Conservation (phyloP, 805 yeast species). For the Isabelozyma rhagii region DNA sequence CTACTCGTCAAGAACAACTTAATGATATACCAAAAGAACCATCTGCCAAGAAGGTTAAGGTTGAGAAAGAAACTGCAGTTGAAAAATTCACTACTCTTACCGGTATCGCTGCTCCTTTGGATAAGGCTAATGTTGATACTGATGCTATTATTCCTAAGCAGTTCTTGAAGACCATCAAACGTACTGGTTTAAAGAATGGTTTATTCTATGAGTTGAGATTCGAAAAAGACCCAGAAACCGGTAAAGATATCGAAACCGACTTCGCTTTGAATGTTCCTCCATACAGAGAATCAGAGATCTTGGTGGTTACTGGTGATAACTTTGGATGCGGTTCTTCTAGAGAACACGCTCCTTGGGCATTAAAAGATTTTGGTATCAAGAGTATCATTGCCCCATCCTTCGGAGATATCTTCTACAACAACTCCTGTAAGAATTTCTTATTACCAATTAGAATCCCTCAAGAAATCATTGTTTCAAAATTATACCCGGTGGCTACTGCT, state of each 20-base stretch:
- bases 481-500: constrained; percentile 75
- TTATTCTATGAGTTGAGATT: constrained; percentile 90
- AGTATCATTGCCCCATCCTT: constrained; percentile 96
- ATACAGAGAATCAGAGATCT: constrained; percentile 72
- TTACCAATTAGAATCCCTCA: constrained; percentile 90
- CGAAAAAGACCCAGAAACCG: constrained; percentile 55
- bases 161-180: constrained; percentile 94
- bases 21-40: constrained; percentile 59
- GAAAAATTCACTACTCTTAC: constrained; percentile 72
- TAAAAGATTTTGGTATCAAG: constrained; percentile 94
- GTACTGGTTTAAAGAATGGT: constrained; percentile 89
- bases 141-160: constrained; percentile 99
- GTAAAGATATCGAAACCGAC: constrained; percentile 80
- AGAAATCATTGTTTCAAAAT: constrained; percentile 64
- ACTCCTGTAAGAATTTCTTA: constrained; percentile 93
- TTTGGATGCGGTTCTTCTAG: constrained; percentile 99
- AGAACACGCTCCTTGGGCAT: constrained; percentile 99
- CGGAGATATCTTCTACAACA: constrained; percentile 97
- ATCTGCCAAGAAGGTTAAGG: constrained; percentile 11
- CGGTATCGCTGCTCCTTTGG: constrained; percentile 91
- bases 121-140: constrained; percentile 93
- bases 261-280: constrained; percentile 86
- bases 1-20: constrained; percentile 53
- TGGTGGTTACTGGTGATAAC: constrained; percentile 93
- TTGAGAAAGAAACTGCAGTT: constrained; percentile 36